These are phyloP conservation scores for Serendipita sp. DNA, from an alignment of 768 basidiomycete species.

Conservation along the genomic window DNA sequence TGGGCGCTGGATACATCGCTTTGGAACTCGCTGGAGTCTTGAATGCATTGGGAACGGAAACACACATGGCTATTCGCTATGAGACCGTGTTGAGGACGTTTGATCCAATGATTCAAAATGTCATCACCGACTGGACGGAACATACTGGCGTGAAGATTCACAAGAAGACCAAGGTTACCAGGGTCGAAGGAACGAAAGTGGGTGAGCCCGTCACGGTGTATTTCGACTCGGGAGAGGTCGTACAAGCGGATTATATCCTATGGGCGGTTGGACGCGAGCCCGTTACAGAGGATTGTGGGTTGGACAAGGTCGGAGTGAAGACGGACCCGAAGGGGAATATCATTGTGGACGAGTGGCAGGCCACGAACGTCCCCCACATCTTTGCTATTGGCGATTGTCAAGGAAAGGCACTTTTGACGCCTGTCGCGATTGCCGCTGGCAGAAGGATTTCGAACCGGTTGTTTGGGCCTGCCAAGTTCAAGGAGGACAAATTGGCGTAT, in stretches of 20 bases:
- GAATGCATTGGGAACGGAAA: conserved; percentile 79
- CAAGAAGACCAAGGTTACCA: conserved; percentile 55
- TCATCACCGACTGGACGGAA: conserved; percentile 81
- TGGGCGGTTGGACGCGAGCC: conserved; percentile 92
- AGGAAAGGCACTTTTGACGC: conserved; percentile 86
- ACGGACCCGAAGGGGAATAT: conserved; percentile 68
- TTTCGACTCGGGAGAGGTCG: conserved; percentile 61
- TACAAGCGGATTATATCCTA: conserved; percentile 66
- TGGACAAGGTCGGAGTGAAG: conserved; percentile 64
- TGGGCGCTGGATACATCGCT: conserved; percentile 96
- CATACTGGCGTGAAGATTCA: conserved; percentile 86
- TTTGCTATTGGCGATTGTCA: conserved; percentile 83
- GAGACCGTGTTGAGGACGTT: conserved; percentile 88
- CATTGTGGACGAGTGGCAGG: conserved; percentile 83
- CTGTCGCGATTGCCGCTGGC: conserved; percentile 95
- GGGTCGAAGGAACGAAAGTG: conserved; percentile 51
- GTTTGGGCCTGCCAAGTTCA: conserved; percentile 76
- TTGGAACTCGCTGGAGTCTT: conserved; percentile 94
- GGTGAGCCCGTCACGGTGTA: conserved; percentile 62
- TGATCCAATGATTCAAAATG: conserved; percentile 73
- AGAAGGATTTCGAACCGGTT: conserved; percentile 76
- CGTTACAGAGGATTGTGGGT: conserved; percentile 60
- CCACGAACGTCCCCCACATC: conserved; percentile 52
- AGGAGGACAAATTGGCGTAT: conserved; percentile 76
- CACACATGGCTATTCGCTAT: conserved; percentile 79